phyloP scores from a whole-genome alignment of 805 yeast genomes.

The Dipodascus albidus region DNA sequence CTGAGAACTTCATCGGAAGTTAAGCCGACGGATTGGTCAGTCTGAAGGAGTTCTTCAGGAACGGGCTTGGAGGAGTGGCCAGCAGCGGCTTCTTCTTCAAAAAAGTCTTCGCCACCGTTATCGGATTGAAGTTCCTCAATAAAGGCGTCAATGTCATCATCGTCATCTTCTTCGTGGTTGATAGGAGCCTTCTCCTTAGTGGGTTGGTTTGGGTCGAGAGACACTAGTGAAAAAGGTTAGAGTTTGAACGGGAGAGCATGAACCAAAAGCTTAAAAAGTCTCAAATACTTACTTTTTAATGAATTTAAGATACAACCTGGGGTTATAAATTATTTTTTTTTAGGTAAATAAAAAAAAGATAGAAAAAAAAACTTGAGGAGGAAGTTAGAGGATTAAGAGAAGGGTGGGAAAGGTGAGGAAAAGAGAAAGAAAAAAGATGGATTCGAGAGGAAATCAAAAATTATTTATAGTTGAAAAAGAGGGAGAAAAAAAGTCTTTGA shows the following conservation, averaged over 20 bases:
- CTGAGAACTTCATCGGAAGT: constrained; percentile 62
- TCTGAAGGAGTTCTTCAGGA: constrained; percentile 76
- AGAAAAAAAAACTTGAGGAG: neutral
- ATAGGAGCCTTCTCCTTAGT: constrained; percentile 29
- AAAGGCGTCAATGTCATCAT: constrained; percentile 49
- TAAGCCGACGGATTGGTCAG: constrained; percentile 71
- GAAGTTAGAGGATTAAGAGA: neutral
- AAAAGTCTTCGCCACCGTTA: constrained; percentile 35
- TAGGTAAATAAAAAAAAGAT: neutral
- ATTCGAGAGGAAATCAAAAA: neutral
- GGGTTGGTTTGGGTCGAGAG: constrained; percentile 19
- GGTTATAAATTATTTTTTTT: constrained; percentile 1
- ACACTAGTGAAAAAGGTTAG: neutral
- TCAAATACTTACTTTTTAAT: neutral
- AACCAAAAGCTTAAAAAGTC: too few relatives aligned
- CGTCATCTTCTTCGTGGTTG: constrained; percentile 41
- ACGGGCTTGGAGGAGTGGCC: constrained; percentile 61
- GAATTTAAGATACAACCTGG: neutral
- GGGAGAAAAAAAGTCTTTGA: too few relatives aligned
- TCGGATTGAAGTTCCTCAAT: constrained; percentile 62
- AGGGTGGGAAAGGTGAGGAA: neutral
- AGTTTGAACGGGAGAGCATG: too few relatives aligned
- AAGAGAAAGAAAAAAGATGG: neutral
- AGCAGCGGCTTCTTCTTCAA: constrained; percentile 29
- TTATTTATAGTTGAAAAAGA: neutral